Base-by-base conservation (phyloP, 2,329 filamentous ascomycete species). In the Davidsoniella eucalypti region DNA sequence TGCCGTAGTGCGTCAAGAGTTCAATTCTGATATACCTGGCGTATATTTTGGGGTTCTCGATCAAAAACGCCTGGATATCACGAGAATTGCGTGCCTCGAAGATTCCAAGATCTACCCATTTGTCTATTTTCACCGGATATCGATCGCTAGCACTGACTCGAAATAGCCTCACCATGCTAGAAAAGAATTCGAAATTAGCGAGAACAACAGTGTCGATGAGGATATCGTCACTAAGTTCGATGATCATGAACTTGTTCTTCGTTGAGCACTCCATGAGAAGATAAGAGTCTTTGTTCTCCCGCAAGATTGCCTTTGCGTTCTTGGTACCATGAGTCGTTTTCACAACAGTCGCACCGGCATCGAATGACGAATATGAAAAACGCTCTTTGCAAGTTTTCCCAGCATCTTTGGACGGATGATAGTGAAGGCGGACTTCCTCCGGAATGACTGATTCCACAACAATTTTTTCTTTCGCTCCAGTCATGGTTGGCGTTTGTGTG, bases 121-220 rank as follows among this genome's bases (percentile, higher is more conserved):
- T 86, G 46, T 94, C 88, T 51, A 77, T 65, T 64, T 95, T 96
- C 49, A 92, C 84, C 0, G 92, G 92, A 64, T 95, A 96, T 51
- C 87, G 80, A 66, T 96, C 92, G 52, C 88, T 93, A 44, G 95
- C 90, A 61, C 86, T 93, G 57, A 96, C 79, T 47, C 84, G 76
- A 63, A 98, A 95, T 44, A 81, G 84, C 49, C 87, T 82, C 58
- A 96, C 84, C 75, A 94, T 95, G 61, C 87, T 95, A 50, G 87
- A 94, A 69, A 98, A 98, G 69, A 98, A 98, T 64, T 98, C 92
- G 59, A 93, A 98, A 63, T 98, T 98, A 54, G 90, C 92, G 49
- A 98, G 72, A n/a, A 96, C 92, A 39, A 98, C 73, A 0, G 92
- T 98, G 61, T 98, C 92, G 52, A 98, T 84, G 42, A 94, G 73